Base-by-base conservation (phyloP, 2,329 filamentous ascomycete genomes). In the Fusarium compactum region DNA sequence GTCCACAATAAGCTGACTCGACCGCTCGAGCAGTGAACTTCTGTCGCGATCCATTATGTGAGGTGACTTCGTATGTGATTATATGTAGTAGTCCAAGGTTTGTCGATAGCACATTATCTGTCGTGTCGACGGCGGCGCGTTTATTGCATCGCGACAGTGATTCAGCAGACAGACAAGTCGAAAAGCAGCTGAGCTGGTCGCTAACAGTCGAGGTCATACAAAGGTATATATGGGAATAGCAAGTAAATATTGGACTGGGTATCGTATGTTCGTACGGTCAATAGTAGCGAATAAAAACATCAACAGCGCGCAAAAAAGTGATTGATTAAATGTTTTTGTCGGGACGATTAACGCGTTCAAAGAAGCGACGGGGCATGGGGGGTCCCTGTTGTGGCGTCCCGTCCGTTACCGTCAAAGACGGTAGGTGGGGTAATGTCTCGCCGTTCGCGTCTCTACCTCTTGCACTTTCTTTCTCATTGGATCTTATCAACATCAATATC, bases 1-100 rank as follows among this genome's bases (percentile, higher is more conserved):
- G 70, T 79, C 81, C 54, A 84, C 81, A 10, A 79, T 69, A 12
- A 83, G 76, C 38, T 76, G 70, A 18, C 72, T 76, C 16, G 73
- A 65, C 45, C 75, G 70, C 40, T 56, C 62, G 44, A 59, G 63
- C 48, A 75, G 61, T 52, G 70, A 60, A 22, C 76, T 68, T 8
- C 53, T 69, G 53, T 76, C 68, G 67, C 71, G 72, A 44, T 78
- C 75, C 76, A 78, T 77, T 8, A 65, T 14, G 25, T 6, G 22
- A 32, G 40, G 44, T 38, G 44, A 44, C 38, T 54, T 12, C 34
- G 34, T 48, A 18, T 51, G 53, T 30, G 54, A 59, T 64, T 61
- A 61, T 60, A 54, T 50, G 48, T 20, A 41, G 48, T 62, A 58
- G 69, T 50, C 50, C 34, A 41, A 63, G 44, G 45, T 54, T 61